These are phyloP conservation scores for Exophiala alcalophila DNA, from an alignment of 2,329 filamentous ascomycete species.

Conservation along the genomic window DNA sequence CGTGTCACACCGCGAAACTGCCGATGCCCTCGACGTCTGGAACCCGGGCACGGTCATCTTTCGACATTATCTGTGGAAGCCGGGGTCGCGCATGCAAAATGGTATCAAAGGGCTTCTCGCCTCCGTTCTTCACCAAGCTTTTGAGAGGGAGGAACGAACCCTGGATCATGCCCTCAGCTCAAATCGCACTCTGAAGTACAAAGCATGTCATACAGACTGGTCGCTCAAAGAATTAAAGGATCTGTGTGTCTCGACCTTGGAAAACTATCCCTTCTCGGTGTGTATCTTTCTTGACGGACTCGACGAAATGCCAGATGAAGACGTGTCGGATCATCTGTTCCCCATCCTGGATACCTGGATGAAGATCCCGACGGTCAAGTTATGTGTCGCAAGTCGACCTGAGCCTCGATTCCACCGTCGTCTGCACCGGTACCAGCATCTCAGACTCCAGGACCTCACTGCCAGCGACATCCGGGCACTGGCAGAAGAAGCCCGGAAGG, in stretches of 20 bases:
- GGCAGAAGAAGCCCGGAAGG: background rate
- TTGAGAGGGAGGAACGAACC: constrained; percentile 1
- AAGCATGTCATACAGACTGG: constrained; percentile 4
- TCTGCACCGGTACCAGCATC: constrained; percentile 3
- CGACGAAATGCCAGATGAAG: constrained; percentile 7
- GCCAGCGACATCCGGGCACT: constrained; percentile 6
- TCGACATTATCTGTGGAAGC: constrained; percentile 35
- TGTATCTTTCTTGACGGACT: constrained; percentile 15
- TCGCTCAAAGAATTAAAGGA: constrained; percentile 5
- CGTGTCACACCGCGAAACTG: constrained; percentile 17
- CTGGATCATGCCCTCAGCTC: background rate
- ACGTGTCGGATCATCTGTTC: background rate
- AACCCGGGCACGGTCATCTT: constrained; percentile 11
- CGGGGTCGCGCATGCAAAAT: constrained; percentile 32
- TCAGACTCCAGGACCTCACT: constrained; percentile 13
- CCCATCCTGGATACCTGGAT: background rate
- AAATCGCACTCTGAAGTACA: background rate
- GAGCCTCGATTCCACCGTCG: background rate
- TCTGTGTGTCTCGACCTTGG: background rate
- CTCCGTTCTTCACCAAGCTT: constrained; percentile 29
- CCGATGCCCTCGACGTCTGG: constrained; percentile 27
- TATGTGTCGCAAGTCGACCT: constrained; percentile 14
- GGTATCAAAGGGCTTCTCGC: constrained; percentile 31
- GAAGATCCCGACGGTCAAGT: background rate
- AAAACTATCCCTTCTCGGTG: background rate